A percentile compares a stretch with the other conserved stretches of the same genome.
phyloP scores from a whole-genome alignment of 139 green algal species.

The Chlorella sp. region DNA sequence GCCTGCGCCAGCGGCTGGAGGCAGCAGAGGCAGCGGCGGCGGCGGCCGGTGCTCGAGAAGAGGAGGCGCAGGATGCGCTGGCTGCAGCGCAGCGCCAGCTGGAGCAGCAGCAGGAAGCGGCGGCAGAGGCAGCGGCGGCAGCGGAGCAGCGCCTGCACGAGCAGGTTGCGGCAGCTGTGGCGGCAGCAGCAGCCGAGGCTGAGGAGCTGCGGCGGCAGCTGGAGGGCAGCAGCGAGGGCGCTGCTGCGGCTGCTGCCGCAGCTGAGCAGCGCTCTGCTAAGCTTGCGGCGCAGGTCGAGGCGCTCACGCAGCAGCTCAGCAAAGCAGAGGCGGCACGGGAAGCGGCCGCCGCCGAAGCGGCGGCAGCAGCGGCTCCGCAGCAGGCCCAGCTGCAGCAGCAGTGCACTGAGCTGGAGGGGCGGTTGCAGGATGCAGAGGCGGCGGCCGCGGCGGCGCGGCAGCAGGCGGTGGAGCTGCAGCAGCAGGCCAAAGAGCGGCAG shows the following conservation, averaged over 20 bases:
- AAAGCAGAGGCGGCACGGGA: constrained; percentile 8
- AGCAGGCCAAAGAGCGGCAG: constrained; percentile 43
- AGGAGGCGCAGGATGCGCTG: neutral
- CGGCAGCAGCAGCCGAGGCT: neutral
- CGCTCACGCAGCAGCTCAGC: neutral
- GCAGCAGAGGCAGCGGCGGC: neutral
- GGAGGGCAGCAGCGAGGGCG: neutral
- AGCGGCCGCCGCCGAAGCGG: neutral
- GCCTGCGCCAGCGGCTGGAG: neutral
- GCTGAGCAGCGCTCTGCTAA: neutral
- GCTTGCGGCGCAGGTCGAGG: neutral
- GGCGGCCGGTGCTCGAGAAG: neutral
- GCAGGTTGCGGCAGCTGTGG: neutral
- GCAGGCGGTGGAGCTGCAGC: constrained; percentile 5
- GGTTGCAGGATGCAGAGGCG: neutral
- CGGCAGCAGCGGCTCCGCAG: neutral
- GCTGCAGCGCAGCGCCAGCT: neutral
- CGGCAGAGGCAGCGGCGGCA: neutral
- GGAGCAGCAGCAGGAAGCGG: constrained; percentile 1
- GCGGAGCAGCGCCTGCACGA: neutral
- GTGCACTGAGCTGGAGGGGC: neutral
- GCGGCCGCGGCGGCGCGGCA: neutral
- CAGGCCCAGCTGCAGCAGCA: constrained; percentile 5
- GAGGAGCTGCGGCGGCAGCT: neutral
- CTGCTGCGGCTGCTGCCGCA: too few species aligned